Percentiles rank a stretch among this genome's conserved stretches.
phyloP scores from a whole-genome alignment of 345 rosid genomes.

The Acer campestre region DNA sequence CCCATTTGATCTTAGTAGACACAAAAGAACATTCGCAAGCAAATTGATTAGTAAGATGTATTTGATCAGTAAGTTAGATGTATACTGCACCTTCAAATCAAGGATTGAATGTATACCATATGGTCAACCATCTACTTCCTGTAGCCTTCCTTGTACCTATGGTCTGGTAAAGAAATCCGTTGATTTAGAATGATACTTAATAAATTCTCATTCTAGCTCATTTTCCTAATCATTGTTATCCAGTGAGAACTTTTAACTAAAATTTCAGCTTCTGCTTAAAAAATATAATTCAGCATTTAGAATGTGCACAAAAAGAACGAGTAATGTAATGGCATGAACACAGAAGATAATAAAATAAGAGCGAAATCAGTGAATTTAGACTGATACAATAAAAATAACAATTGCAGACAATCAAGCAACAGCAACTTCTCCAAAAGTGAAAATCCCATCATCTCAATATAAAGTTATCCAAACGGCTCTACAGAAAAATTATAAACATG shows the following conservation, averaged over 20 bases:
- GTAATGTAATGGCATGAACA: neutral
- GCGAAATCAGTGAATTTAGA: neutral
- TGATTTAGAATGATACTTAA: neutral
- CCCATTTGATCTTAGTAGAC: neutral
- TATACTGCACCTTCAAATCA: slow-evolving; percentile 24
- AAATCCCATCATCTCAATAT: neutral
- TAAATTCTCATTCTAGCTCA: slow-evolving; percentile 1
- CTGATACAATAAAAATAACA: neutral
- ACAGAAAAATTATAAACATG: neutral
- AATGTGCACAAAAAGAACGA: neutral
- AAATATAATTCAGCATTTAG: neutral
- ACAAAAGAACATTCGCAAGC: slow-evolving; percentile 10
- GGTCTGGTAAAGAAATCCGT: slow-evolving; percentile 5
- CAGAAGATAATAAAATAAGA: neutral
- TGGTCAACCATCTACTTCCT: slow-evolving; percentile 20
- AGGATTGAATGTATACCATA: slow-evolving; percentile 16
- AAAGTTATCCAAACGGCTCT: neutral
- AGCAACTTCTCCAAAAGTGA: neutral
- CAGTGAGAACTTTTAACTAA: neutral
- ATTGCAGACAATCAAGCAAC: neutral
- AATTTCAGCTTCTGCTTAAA: neutral
- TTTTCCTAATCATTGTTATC: slow-evolving; percentile 6
- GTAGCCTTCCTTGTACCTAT: slow-evolving; percentile 17
- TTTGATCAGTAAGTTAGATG: slow-evolving; percentile 13
- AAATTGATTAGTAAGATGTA: neutral